Evolutionary conservation across 768 basidiomycete species (phyloP).

Genomic region (Suillus lakei): DNA sequence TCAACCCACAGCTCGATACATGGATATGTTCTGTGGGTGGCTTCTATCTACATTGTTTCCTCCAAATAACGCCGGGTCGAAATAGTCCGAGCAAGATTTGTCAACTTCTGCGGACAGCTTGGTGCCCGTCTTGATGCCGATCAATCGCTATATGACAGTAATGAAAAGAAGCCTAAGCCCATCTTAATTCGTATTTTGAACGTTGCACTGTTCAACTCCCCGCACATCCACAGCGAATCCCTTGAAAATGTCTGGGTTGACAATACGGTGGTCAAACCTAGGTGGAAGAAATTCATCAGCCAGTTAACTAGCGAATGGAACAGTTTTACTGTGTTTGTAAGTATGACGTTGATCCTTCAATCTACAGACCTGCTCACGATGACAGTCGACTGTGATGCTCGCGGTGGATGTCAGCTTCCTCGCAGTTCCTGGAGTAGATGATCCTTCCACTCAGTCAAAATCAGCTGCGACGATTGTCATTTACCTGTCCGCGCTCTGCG

Average conservation of each 20-base stretch:
- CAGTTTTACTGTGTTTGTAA: slow-evolving; percentile 51
- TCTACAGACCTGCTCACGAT: not conserved
- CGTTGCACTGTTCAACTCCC: slow-evolving; percentile 48
- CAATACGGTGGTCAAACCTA: slow-evolving; percentile 38
- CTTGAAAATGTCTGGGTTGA: slow-evolving; percentile 53
- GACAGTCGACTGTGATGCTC: slow-evolving; percentile 53
- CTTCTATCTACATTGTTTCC: not conserved
- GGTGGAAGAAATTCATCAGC: slow-evolving; percentile 46
- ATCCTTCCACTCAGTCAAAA: slow-evolving; percentile 13
- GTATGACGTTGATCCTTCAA: slow-evolving; percentile 14
- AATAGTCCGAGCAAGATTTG: slow-evolving; percentile 32
- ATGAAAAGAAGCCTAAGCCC: not conserved
- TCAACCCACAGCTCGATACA: slow-evolving; percentile 7
- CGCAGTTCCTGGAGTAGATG: slow-evolving; percentile 47
- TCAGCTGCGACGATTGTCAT: slow-evolving; percentile 36
- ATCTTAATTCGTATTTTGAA: not conserved
- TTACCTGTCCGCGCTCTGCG: slow-evolving; percentile 43
- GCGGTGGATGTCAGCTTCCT: slow-evolving; percentile 60
- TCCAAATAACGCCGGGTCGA: not conserved
- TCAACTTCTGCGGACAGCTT: slow-evolving; percentile 43
- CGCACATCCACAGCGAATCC: slow-evolving; percentile 46
- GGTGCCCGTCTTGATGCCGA: slow-evolving; percentile 38
- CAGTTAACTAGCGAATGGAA: slow-evolving; percentile 51
- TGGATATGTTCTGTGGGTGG: slow-evolving; percentile 12
- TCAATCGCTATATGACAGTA: slow-evolving; percentile 26